Evolutionary conservation across 139 green algal species (phyloP).

Genomic region (Axilococcus clingmanii): DNA sequence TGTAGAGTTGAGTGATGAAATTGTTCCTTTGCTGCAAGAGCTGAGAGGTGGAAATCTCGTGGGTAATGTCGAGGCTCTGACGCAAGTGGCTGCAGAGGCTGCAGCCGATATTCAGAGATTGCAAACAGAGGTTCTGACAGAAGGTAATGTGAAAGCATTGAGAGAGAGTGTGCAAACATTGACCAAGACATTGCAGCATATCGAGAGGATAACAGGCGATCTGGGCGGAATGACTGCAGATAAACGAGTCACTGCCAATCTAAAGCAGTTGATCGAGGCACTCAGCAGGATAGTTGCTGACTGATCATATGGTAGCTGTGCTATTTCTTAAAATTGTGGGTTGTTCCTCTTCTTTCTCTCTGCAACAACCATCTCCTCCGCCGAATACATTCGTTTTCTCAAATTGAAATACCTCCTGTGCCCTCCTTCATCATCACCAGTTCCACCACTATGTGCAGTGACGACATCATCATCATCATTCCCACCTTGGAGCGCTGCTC

Average conservation of each 20-base stretch:
- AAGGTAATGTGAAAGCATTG: constrained; percentile 81
- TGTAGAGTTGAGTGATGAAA: constrained; percentile 44
- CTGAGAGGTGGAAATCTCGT: constrained; percentile 65
- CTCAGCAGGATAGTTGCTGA: constrained; percentile 71
- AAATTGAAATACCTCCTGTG: no score
- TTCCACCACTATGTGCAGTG: no score
- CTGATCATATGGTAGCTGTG: constrained; percentile 33
- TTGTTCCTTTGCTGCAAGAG: constrained; percentile 69
- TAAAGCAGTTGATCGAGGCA: constrained; percentile 81
- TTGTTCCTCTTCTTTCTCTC: neutral
- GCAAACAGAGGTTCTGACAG: constrained; percentile 80
- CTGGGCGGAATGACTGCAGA: constrained; percentile 63
- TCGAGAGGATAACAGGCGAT: constrained; percentile 58
- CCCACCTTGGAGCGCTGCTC: no score
- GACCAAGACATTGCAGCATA: constrained; percentile 61
- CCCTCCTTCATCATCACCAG: no score
- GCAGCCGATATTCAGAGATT: constrained; percentile 76
- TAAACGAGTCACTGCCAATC: constrained; percentile 59
- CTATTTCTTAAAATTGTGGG: no score
- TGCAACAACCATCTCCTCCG: neutral
- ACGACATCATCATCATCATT: no score
- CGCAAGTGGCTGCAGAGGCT: constrained; percentile 61
- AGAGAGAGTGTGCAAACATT: constrained; percentile 67
- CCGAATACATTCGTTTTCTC: no score
- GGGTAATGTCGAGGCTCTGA: constrained; percentile 69